Evolutionary conservation across 1,284 basidiomycete genomes (phyloP).

Genomic region (Trichosporon faecale): DNA sequence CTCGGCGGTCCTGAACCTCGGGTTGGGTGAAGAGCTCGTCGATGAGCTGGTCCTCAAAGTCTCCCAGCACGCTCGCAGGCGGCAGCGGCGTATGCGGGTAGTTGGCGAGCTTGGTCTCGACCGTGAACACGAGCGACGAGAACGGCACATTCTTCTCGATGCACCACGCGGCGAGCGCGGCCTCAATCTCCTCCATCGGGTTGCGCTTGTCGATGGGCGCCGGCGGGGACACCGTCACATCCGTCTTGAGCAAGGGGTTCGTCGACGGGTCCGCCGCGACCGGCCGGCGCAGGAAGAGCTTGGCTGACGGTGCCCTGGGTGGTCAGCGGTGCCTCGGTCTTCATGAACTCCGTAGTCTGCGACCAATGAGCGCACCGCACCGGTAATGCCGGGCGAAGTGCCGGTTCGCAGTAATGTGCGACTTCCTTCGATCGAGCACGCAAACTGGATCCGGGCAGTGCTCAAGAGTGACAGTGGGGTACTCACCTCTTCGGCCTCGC

Average conservation of each 20-base stretch:
- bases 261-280: neutral
- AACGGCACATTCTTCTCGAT: conserved; percentile 14
- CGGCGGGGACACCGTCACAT: neutral
- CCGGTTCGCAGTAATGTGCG: neutral
- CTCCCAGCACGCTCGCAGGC: neutral
- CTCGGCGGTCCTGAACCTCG: conserved; percentile 8
- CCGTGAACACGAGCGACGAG: conserved; percentile 21
- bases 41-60: conserved; percentile 29
- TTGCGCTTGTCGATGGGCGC: conserved; percentile 16
- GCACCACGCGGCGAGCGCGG: conserved; percentile 19
- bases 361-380: neutral
- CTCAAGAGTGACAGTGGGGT: neutral
- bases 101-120: conserved; percentile 18
- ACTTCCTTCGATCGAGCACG: neutral
- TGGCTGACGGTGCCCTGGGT: conserved; percentile 20
- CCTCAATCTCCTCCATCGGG: conserved; percentile 24
- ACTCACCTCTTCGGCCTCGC: conserved; percentile 30
- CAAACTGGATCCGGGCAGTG: neutral
- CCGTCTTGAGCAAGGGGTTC: conserved; percentile 1
- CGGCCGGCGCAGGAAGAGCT: conserved; percentile 14
- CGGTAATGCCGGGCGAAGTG: neutral
- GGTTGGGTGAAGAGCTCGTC: conserved; percentile 18
- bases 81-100: conserved; percentile 21
- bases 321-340: neutral
- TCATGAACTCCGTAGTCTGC: neutral